Evolutionary conservation across 139 green algal genomes (phyloP), one percentile per base, ranked within the genome.

Genomic region (Coccomyxa sp.): DNA sequence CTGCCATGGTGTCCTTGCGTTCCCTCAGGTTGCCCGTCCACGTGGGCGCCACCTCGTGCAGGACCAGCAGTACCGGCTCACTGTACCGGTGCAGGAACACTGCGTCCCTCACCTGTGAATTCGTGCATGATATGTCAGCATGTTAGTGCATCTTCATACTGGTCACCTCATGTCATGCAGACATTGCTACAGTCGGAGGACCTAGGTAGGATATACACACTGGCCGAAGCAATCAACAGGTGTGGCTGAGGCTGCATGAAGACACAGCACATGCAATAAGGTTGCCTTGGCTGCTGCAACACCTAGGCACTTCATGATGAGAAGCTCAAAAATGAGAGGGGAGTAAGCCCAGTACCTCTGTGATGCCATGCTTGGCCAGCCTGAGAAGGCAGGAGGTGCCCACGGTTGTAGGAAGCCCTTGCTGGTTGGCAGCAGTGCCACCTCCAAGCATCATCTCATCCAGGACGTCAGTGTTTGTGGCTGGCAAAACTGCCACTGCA

Each of bases 11-110:
- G 89, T 98, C 95, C 68, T 92, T 92, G 34, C 78, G 78, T 18
- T 82, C 54, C 0, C 77, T 55, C 44, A 86, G 85, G 33, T 84
- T 77, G 34, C 90, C 95, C 0, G 85, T 83, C 93, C 94, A 99
- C 29, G 93, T 97, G 14, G 93, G 92, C 36, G 91, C 81, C 0
- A 74, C 76, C 39, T 99, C 95, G 75, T 97, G 91, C 76, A 98
- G 87, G 38, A 98, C 36, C 50, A 96, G 82, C 82, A 98, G 82
- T 78, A 95, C 90, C 0, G 95, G 94, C 85, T 98, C 94, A 41
- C 70, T 94, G 84, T 95, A 98, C 27, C 94, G 93, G 76, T 97
- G 91, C 55, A 98, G 88, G 76, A 98, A 97, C 1, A 83, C 85
- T 0, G 85, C 83, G 78, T 96, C 90, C 22, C 87, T 80, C 22